Percentiles rank a stretch among this genome's conserved stretches.
Conservation (phyloP, 2,329 filamentous ascomycete genomes). For the Biscogniauxia sp. region DNA sequence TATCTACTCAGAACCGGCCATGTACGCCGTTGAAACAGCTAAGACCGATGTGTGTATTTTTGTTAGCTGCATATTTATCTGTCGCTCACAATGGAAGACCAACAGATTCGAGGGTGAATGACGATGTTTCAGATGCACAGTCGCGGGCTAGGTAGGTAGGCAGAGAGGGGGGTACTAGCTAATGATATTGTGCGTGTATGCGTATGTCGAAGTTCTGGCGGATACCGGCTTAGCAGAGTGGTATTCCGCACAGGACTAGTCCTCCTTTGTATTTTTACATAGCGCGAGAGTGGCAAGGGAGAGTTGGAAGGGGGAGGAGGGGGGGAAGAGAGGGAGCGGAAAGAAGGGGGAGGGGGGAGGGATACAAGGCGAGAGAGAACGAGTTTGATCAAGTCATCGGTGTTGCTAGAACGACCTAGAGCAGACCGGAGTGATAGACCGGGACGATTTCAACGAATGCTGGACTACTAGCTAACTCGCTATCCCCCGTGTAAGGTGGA, state of each 20-base stretch:
- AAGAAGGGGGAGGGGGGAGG: not conserved
- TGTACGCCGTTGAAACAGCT: not conserved
- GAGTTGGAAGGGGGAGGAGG: too few relatives aligned
- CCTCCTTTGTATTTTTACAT: not conserved
- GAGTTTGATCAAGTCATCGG: not conserved
- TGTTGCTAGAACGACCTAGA: not conserved
- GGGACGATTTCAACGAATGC: too few relatives aligned
- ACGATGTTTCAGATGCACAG: constrained; percentile 18
- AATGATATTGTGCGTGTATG: not conserved
- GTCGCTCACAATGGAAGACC: not conserved
- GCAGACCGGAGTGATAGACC: not conserved
- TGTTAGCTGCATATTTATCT: not conserved
- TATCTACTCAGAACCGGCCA: not conserved
- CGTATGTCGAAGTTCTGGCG: not conserved
- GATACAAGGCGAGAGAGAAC: not conserved
- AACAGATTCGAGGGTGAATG: constrained; percentile 1
- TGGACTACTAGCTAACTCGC: constrained; percentile 47
- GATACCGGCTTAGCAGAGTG: not conserved
- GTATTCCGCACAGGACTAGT: not conserved
- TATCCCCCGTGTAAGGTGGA: constrained; percentile 83
- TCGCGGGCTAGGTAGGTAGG: constrained; percentile 11
- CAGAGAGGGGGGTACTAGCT: not conserved
- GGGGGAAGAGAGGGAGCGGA: too few relatives aligned
- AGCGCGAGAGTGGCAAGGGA: not conserved
- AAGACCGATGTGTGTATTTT: not conserved